Evolutionary conservation across 139 green algal genomes (phyloP).

Genomic region (Astrephomene gubernaculifera): DNA sequence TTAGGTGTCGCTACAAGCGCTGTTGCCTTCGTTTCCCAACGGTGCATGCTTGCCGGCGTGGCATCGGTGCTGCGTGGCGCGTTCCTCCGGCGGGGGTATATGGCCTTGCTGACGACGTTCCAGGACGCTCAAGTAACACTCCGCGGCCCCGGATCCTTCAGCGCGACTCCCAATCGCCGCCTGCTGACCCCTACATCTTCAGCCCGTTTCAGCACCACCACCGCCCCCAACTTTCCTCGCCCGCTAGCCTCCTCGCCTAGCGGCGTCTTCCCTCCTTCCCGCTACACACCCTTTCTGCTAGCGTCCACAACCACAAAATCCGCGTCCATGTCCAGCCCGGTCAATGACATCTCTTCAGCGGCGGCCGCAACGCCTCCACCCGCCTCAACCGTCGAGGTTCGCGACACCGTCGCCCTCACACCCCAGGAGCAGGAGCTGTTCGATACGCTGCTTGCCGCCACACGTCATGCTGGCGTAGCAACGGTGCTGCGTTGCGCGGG

Average conservation of each 20-base stretch:
- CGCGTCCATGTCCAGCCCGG: not conserved
- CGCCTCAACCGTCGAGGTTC: not conserved
- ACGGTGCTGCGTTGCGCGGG: slow-evolving; percentile 84
- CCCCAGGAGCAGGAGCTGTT: slow-evolving; percentile 83
- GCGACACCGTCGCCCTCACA: slow-evolving; percentile 71
- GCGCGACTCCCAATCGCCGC: no score
- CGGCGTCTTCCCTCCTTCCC: not conserved
- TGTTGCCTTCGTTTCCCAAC: not conserved
- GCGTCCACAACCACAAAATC: no score
- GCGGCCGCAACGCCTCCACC: not conserved
- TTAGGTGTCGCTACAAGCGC: no score
- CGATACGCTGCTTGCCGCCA: slow-evolving; percentile 75
- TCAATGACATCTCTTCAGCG: not conserved
- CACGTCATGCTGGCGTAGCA: slow-evolving; percentile 55
- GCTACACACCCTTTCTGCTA: not conserved
- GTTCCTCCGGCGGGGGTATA: not conserved
- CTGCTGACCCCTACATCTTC: no score
- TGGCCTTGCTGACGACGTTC: slow-evolving; percentile 5
- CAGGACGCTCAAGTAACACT: not conserved
- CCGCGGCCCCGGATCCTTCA: no score
- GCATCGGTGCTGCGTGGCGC: not conserved
- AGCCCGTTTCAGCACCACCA: not conserved
- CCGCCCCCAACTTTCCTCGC: not conserved
- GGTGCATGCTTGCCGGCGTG: slow-evolving; percentile 12
- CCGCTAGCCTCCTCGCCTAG: not conserved